These are phyloP conservation scores for Eucalyptus tenuipes DNA, from an alignment of 345 rosid genomes.

Conservation along the genomic window DNA sequence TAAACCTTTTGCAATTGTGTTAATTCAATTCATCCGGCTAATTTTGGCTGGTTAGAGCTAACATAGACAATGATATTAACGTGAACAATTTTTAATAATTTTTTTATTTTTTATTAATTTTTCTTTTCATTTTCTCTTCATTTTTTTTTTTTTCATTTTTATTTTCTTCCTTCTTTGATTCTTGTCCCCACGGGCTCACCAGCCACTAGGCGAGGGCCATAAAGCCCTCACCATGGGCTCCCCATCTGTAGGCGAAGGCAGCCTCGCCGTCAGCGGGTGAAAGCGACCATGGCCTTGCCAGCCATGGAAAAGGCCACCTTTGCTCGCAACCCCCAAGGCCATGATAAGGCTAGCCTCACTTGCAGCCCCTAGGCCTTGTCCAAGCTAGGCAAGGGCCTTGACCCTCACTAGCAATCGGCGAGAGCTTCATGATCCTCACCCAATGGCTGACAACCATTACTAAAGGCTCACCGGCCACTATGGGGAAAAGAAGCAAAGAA, in stretches of 20 bases:
- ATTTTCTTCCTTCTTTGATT: too few species aligned
- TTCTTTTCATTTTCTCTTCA: accelerated
- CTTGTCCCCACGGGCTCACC: neutral
- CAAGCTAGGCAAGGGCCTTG: neutral
- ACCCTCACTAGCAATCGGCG: neutral
- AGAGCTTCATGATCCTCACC: too few species aligned
- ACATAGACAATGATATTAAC: accelerated
- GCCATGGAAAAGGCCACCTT: too few species aligned
- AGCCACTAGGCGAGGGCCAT: neutral
- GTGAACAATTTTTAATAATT: too few species aligned
- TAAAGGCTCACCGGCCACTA: neutral
- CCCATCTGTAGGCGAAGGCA: too few species aligned
- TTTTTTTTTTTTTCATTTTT: accelerated
- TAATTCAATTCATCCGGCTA: too few species aligned
- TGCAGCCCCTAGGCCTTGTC: neutral
- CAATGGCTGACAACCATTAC: too few species aligned
- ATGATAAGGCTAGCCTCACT: too few species aligned
- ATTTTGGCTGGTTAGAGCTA: accelerated
- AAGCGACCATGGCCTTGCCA: neutral
- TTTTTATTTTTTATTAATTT: too few species aligned
- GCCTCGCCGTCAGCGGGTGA: accelerated
- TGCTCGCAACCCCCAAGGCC: too few species aligned
- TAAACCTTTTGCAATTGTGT: neutral
- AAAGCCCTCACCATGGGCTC: neutral
- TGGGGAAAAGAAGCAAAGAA: neutral